Evolutionary conservation across 345 rosid genomes (phyloP).

Genomic region (Eutrema yunnanense): DNA sequence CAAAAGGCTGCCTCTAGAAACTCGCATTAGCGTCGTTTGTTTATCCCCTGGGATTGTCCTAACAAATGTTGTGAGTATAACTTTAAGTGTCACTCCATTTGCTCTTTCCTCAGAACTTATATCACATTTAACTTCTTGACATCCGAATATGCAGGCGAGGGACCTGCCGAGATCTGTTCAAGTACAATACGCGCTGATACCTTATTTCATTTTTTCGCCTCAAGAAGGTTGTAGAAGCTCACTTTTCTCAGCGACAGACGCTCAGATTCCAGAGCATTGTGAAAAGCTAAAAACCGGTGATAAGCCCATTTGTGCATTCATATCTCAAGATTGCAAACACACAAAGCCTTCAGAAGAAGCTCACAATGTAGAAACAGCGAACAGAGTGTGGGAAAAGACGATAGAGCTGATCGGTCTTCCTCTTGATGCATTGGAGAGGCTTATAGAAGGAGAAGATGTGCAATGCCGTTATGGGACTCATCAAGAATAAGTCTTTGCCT

Average conservation of each 20-base stretch:
- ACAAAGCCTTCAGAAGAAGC: constrained; percentile 87
- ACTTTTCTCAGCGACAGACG: constrained; percentile 80
- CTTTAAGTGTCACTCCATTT: background rate
- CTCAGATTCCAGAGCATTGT: constrained; percentile 72
- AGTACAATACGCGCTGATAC: constrained; percentile 64
- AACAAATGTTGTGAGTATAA: constrained; percentile 76
- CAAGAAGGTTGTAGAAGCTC: constrained; percentile 90
- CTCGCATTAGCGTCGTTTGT: constrained; percentile 68
- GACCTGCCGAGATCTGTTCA: constrained; percentile 74
- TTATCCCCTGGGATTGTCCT: constrained; percentile 81
- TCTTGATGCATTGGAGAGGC: constrained; percentile 59
- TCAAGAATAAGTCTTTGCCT: background rate
- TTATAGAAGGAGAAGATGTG: constrained; percentile 60
- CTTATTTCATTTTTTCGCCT: constrained; percentile 76
- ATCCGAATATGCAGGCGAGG: constrained; percentile 62
- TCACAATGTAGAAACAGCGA: constrained; percentile 54
- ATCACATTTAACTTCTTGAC: background rate
- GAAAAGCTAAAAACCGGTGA: constrained; percentile 59
- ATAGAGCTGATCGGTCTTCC: constrained; percentile 77
- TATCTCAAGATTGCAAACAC: constrained; percentile 76
- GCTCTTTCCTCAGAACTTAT: background rate
- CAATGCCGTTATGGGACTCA: constrained; percentile 33
- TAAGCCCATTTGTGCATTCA: constrained; percentile 67
- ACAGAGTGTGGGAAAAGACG: constrained; percentile 82
- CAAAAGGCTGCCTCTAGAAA: constrained; percentile 68